Evolutionary conservation across 805 yeast species (phyloP).

Genomic region (Yarrowia sp.): DNA sequence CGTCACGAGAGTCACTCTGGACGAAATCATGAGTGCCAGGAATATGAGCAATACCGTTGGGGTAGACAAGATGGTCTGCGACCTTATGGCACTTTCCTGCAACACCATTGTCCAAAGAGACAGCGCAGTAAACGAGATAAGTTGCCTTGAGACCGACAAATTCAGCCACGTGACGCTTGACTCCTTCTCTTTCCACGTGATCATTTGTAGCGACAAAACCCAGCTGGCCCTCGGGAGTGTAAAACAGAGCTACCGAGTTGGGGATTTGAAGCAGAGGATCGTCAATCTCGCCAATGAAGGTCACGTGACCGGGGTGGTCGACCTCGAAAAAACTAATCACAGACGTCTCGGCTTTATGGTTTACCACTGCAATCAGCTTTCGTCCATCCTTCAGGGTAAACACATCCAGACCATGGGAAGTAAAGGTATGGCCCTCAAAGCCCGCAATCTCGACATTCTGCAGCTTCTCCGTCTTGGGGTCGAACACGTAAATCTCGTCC

Average conservation of each 20-base stretch:
- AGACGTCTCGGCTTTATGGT: background rate
- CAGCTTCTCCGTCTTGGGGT: conserved; percentile 13
- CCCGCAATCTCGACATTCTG: background rate
- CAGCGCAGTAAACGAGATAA: background rate
- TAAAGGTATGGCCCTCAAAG: conserved; percentile 5
- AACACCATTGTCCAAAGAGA: background rate
- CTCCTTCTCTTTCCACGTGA: background rate
- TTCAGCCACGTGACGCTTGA: background rate
- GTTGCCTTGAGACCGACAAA: conserved; percentile 14
- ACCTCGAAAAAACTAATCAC: conserved; percentile 6
- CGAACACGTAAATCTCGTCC: background rate
- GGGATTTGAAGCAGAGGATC: background rate
- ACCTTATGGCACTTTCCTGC: conserved; percentile 5
- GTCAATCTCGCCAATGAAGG: background rate
- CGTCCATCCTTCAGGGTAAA: conserved; percentile 12
- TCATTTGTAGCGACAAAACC: conserved; percentile 9
- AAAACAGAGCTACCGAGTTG: conserved; percentile 16
- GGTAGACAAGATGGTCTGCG: conserved; percentile 11
- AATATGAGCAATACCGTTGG: conserved; percentile 12
- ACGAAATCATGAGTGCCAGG: conserved; percentile 11
- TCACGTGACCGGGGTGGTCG: background rate
- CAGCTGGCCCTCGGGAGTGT: conserved; percentile 23
- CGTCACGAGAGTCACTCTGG: conserved; percentile 11
- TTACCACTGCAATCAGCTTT: background rate
- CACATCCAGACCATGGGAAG: conserved; percentile 16